Evolutionary conservation across 306 rosid species (phyloP).

Genomic region (Trifolium pratense): DNA sequence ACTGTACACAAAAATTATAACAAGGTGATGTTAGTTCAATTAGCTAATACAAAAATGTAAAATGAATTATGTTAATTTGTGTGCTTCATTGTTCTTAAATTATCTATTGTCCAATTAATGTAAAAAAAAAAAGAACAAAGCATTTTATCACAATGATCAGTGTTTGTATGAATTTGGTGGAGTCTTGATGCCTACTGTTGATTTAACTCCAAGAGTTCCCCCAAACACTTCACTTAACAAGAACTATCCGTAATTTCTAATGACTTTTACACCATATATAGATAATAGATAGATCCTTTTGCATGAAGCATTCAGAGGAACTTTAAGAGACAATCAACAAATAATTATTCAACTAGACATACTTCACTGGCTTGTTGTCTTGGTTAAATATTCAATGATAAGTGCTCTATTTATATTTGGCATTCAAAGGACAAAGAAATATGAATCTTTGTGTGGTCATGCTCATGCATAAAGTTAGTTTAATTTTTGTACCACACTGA

Average conservation of each 20-base stretch:
- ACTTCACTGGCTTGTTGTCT: not conserved
- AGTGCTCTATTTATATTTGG: not conserved
- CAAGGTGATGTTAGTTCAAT: no score
- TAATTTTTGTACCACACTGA: not conserved
- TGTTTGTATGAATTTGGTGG: not conserved
- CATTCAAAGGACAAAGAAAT: not conserved
- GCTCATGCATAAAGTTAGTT: not conserved
- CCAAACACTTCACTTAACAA: not conserved
- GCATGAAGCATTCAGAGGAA: conserved; percentile 2
- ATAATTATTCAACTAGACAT: not conserved
- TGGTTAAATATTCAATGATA: not conserved
- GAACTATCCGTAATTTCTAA: not conserved
- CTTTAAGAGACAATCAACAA: not conserved
- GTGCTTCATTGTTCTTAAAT: no score
- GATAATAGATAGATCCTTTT: not conserved
- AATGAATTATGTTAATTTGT: no score
- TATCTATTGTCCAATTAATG: no score
- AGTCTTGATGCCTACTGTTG: not conserved
- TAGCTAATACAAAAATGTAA: no score
- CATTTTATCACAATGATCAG: no score
- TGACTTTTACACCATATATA: not conserved
- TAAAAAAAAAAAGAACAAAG: no score
- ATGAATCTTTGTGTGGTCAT: not conserved
- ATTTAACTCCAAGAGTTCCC: conserved; percentile 8
- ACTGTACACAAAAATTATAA: no score